phyloP scores from a whole-genome alignment of 2,329 filamentous ascomycete genomes.

The Elsinoe australis region DNA sequence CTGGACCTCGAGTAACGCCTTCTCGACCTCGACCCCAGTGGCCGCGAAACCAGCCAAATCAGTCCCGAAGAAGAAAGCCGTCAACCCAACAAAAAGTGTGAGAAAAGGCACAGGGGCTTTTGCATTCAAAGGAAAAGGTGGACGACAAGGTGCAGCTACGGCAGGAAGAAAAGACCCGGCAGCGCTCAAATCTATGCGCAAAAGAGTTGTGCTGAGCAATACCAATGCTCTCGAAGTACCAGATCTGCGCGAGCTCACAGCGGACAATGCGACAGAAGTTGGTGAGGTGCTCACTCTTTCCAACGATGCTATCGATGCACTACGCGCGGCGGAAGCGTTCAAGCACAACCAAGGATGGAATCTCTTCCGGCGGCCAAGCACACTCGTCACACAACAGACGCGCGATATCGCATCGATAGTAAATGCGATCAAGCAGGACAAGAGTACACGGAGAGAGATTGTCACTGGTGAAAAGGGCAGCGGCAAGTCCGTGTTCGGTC shows the following conservation, averaged over 20 bases:
- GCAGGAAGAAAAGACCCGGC: slow-evolving; percentile 54
- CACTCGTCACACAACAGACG: slow-evolving; percentile 72
- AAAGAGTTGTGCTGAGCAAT: slow-evolving; percentile 87
- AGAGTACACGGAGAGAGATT: slow-evolving; percentile 50
- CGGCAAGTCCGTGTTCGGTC: slow-evolving; percentile 79
- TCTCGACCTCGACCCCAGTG: slow-evolving; percentile 29
- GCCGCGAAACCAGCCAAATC: slow-evolving; percentile 23
- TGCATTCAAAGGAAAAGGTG: slow-evolving; percentile 18
- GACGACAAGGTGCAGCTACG: slow-evolving; percentile 27
- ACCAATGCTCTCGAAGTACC: slow-evolving; percentile 77
- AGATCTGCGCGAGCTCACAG: slow-evolving; percentile 55
- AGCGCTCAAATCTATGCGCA: slow-evolving; percentile 79
- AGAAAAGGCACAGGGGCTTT: slow-evolving; percentile 26
- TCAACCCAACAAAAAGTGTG: slow-evolving; percentile 23
- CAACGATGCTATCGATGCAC: slow-evolving; percentile 62
- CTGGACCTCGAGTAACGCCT: slow-evolving; percentile 25
- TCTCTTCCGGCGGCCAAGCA: slow-evolving; percentile 73
- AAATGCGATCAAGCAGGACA: slow-evolving; percentile 41
- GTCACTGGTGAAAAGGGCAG: slow-evolving; percentile 64
- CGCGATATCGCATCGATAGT: slow-evolving; percentile 60
- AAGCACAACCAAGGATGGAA: slow-evolving; percentile 83
- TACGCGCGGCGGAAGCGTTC: slow-evolving; percentile 82
- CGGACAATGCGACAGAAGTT: slow-evolving; percentile 49
- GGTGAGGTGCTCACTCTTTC: slow-evolving; percentile 65
- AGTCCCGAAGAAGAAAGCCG: slow-evolving; percentile 26